Conservation (phyloP, 176 grass and related monocot genomes). For the Alloteropsis semialata region DNA sequence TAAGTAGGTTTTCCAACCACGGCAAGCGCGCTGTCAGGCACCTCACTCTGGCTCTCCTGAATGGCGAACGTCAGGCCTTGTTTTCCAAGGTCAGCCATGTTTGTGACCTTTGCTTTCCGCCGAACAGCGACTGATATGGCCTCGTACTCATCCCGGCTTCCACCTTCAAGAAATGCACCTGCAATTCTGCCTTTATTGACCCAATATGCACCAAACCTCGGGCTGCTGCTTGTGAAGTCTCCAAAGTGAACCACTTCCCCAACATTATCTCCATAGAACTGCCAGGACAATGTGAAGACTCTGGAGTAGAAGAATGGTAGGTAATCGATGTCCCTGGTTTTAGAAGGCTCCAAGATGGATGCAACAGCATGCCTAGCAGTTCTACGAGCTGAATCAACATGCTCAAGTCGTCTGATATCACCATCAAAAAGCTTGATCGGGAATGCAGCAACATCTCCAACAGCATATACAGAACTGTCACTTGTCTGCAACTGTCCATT, state of each 20-base stretch:
- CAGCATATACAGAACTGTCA: slow-evolving; percentile 77
- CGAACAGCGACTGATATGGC: slow-evolving; percentile 53
- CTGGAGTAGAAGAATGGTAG: slow-evolving; percentile 97
- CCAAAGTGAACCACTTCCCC: slow-evolving; percentile 81
- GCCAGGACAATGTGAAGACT: slow-evolving; percentile 90
- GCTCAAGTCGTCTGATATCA: slow-evolving; percentile 69
- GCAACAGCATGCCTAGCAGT: slow-evolving; percentile 87
- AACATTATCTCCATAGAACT: slow-evolving; percentile 90
- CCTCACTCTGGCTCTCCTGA: slow-evolving; percentile 53
- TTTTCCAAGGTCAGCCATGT: slow-evolving; percentile 54
- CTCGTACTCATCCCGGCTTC: slow-evolving; percentile 69
- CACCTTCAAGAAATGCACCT: slow-evolving; percentile 90
- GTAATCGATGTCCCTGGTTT: slow-evolving; percentile 71
- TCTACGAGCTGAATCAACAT: slow-evolving; percentile 91
- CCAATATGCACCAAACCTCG: slow-evolving; percentile 86
- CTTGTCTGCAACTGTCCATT: slow-evolving; percentile 86
- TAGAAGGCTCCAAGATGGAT: slow-evolving; percentile 62
- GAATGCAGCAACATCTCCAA: slow-evolving; percentile 81
- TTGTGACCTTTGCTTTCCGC: slow-evolving; percentile 41
- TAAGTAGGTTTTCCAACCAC: slow-evolving; percentile 47
- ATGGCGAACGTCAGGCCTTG: slow-evolving; percentile 67
- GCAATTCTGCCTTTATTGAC: slow-evolving; percentile 49
- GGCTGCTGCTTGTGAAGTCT: slow-evolving; percentile 47
- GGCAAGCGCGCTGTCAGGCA: slow-evolving; percentile 34
- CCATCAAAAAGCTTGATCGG: slow-evolving; percentile 78